Base-by-base conservation (phyloP, 441 rosid species). In the Breynia disticha region DNA sequence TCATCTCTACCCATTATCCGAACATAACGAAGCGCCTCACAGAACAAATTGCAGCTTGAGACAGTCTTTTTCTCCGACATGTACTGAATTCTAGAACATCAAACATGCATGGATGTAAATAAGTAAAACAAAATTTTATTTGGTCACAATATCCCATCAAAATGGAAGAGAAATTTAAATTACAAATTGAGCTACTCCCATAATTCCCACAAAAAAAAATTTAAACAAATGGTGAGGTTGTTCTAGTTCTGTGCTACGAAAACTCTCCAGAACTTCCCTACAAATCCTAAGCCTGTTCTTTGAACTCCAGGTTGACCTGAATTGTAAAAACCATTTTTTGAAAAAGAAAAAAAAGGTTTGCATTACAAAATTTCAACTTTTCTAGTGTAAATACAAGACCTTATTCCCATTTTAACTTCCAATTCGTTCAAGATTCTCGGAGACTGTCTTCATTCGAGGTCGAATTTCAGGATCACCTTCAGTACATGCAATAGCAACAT, bases 381-480 rank as follows among this genome's bases (percentile, higher is more conserved):
- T n/a, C n/a, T n/a, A n/a, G n/a, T n/a, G n/a, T n/a, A n/a, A n/a
- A n/a, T n/a, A n/a, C n/a, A n/a, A n/a, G n/a, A n/a, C n/a, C n/a
- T n/a, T n/a, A n/a, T n/a, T n/a, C n/a, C n/a, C n/a, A n/a, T n/a
- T n/a, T n/a, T n/a, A n/a, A n/a, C n/a, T n/a, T n/a, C n/a, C n/a
- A n/a, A 84, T 73, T 22, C 90, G 81, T 63, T 87, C 86, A 0
- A 90, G 86, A 71, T 58, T 72, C 59, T 90, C 97, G 3, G 81
- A 87, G 57, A 90, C 93, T 0, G 55, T 70, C 79, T 76, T 87
- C 93, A 87, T 90, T 77, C 78, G 67, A 0, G 97, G 97, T 22
- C 97, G 96, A 51, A 83, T 11, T 70, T 90, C 95, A 0, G 95
- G 96, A 59, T 87, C 88, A 24, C 71, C 68, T 44, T 87, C 96